A percentile compares a stretch with the other conserved stretches of the same genome.
Evolutionary conservation across 805 yeast genomes (phyloP).

Genomic region (Debaryomyces prosopidis): DNA sequence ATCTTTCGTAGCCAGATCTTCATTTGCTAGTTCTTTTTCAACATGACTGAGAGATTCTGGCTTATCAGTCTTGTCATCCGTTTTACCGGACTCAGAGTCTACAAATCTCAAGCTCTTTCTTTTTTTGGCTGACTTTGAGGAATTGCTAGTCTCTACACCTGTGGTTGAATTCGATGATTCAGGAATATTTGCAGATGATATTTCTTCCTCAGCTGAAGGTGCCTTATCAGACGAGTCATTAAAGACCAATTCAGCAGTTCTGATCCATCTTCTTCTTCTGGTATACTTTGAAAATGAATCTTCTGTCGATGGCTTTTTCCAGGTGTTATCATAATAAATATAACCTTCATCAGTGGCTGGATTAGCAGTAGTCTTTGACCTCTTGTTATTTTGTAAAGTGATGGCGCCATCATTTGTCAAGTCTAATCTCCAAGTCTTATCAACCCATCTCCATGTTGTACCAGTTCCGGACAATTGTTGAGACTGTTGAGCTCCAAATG

Average conservation of each 20-base stretch:
- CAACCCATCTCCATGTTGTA: slow-evolving; percentile 94
- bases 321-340: slow-evolving; percentile 86
- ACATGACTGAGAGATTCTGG: neutral
- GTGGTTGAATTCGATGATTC: slow-evolving; percentile 1
- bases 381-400: slow-evolving; percentile 62
- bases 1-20: neutral
- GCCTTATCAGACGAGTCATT: slow-evolving; percentile 6
- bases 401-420: slow-evolving; percentile 85
- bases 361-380: slow-evolving; percentile 57
- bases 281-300: slow-evolving; percentile 90
- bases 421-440: slow-evolving; percentile 88
- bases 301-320: slow-evolving; percentile 89
- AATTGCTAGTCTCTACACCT: slow-evolving; percentile 1
- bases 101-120: slow-evolving; percentile 48
- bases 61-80: neutral
- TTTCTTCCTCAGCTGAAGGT: neutral
- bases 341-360: slow-evolving; percentile 84
- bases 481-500: slow-evolving; percentile 28
- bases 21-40: neutral
- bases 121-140: slow-evolving; percentile 16
- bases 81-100: slow-evolving; percentile 18
- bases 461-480: slow-evolving; percentile 48
- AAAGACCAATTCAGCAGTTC: slow-evolving; percentile 83
- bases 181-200: neutral
- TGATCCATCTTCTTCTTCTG: slow-evolving; percentile 91